phyloP scores from a whole-genome alignment of 169 alveolate genomes.

The Amoebophrya sp. region DNA sequence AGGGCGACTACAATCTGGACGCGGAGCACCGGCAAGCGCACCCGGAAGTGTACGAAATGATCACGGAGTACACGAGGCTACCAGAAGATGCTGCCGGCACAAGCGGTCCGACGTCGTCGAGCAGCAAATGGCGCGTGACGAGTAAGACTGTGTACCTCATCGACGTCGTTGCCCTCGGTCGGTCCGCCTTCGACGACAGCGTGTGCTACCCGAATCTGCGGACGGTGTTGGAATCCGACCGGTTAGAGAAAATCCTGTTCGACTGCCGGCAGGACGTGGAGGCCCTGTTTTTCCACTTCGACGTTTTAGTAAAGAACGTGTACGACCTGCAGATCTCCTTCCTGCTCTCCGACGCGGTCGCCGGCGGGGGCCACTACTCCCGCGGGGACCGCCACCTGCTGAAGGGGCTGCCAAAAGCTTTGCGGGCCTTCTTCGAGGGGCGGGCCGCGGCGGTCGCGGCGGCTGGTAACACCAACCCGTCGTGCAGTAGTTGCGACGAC shows the following conservation, averaged over 20 bases:
- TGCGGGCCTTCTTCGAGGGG: neutral
- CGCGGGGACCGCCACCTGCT: too few relatives aligned
- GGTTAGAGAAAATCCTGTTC: neutral
- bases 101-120: neutral
- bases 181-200: neutral
- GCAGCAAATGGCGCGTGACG: neutral
- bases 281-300: neutral
- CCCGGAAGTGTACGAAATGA: neutral
- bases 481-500: neutral
- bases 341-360: neutral
- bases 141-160: neutral
- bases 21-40: neutral
- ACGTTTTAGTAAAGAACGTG: neutral
- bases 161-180: neutral
- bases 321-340: neutral
- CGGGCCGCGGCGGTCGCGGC: neutral
- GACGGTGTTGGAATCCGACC: neutral
- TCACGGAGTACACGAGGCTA: neutral
- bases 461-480: neutral
- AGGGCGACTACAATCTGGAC: neutral
- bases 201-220: neutral
- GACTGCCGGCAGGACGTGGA: neutral
- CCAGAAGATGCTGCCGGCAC: too few relatives aligned
- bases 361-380: neutral
- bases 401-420: neutral